Conservation (phyloP, 306 rosid genomes). For the Prunus mira region DNA sequence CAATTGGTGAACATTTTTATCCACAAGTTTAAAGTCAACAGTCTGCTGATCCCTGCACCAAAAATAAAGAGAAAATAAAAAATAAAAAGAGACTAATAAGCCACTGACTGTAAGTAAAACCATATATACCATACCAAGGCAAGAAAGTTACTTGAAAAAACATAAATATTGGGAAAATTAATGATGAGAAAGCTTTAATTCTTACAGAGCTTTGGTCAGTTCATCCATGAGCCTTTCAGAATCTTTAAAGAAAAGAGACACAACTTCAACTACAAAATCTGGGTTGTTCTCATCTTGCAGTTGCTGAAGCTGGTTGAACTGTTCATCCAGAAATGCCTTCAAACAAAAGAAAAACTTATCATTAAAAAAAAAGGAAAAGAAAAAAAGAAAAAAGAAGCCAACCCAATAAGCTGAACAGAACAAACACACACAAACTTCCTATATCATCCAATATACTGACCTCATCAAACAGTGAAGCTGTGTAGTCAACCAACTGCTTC, state of each 20-base stretch:
- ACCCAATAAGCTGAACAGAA: not conserved
- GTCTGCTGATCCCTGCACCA: conserved; percentile 47
- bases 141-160: not conserved
- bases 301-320: conserved; percentile 57
- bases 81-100: not conserved
- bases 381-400: not conserved
- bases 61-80: not conserved
- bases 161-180: not conserved
- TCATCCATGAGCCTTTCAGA: conserved; percentile 66
- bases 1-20: conserved; percentile 74
- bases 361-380: not conserved
- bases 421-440: not conserved
- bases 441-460: conserved; percentile 33
- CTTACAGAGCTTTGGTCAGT: conserved; percentile 57
- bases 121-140: not conserved
- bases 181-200: not conserved
- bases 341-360: conserved; percentile 7
- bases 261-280: conserved; percentile 74
- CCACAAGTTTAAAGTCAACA: conserved; percentile 63
- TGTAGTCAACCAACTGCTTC: conserved; percentile 51
- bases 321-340: conserved; percentile 76
- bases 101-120: not conserved
- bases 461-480: conserved; percentile 63
- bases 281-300: conserved; percentile 91
- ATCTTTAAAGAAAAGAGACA: conserved; percentile 71